Conservation (phyloP, 1,284 basidiomycete species). For the Marasmius sp. region DNA sequence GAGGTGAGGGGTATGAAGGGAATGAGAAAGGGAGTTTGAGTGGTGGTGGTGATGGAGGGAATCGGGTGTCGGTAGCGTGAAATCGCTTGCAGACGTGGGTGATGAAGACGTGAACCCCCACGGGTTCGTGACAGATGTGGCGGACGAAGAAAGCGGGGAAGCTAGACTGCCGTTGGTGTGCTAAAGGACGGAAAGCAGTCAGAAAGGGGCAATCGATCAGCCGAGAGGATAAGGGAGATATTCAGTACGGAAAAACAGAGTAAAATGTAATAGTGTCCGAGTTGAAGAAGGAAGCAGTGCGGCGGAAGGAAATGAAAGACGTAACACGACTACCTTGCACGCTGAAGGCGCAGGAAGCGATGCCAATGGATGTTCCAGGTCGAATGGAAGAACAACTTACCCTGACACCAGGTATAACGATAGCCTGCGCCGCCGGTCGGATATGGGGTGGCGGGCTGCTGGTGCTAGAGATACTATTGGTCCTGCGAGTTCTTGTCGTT, state of each 20-base stretch:
- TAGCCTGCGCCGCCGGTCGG: constrained; percentile 39
- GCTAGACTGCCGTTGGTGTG: background rate
- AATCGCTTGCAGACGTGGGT: constrained; percentile 23
- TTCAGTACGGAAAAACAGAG: background rate
- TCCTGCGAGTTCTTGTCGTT: constrained; percentile 45
- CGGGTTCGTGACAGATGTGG: constrained; percentile 9
- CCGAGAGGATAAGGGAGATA: background rate
- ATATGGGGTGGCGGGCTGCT: constrained; percentile 35
- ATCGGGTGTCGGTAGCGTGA: constrained; percentile 41
- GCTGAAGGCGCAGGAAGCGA: too few relatives aligned
- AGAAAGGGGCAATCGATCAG: background rate
- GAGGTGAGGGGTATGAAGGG: constrained; percentile 20
- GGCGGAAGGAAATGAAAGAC: too few relatives aligned
- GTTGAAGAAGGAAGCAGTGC: background rate
- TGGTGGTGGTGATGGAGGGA: constrained; percentile 26
- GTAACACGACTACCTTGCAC: too few relatives aligned
- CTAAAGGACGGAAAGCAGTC: background rate
- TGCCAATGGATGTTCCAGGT: background rate
- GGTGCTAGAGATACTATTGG: constrained; percentile 47
- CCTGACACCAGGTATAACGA: constrained; percentile 52
- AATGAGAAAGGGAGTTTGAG: constrained; percentile 21
- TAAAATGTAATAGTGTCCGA: background rate
- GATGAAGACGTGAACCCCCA: background rate
- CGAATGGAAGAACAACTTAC: constrained; percentile 2
- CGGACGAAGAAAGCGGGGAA: background rate